These are phyloP conservation scores for Fonsecaea multimorphosa DNA, from an alignment of 2,329 filamentous ascomycete genomes.

Conservation along the genomic window DNA sequence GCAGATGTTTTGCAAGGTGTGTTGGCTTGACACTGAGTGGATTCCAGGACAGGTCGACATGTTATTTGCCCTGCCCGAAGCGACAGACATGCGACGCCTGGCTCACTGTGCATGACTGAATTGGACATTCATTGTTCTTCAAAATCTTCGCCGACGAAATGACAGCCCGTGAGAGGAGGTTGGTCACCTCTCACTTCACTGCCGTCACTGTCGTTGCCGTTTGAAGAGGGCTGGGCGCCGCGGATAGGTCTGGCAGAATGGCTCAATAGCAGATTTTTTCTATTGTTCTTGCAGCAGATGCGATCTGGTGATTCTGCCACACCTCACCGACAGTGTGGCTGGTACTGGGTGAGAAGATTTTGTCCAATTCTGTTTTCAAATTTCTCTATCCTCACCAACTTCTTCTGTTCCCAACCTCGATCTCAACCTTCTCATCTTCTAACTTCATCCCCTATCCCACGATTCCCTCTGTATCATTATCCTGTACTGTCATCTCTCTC, in stretches of 20 bases:
- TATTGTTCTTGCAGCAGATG: background rate
- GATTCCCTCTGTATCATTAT: background rate
- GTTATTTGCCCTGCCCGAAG: background rate
- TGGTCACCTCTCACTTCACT: background rate
- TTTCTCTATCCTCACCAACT: background rate
- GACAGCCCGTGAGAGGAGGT: background rate
- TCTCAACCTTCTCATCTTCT: too few relatives aligned
- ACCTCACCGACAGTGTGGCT: background rate
- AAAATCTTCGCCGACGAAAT: background rate
- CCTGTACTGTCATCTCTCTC: background rate
- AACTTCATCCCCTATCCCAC: background rate
- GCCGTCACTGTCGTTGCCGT: background rate
- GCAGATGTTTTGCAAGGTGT: background rate
- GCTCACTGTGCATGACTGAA: background rate
- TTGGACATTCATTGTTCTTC: background rate
- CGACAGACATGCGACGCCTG: background rate
- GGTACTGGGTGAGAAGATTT: background rate
- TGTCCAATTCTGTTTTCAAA: background rate
- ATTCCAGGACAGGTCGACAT: background rate
- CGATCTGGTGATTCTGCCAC: background rate
- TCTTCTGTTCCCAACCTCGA: background rate
- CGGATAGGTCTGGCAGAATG: constrained; percentile 3
- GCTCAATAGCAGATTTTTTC: background rate
- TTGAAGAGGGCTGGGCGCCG: background rate
- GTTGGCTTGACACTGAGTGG: background rate